Evolutionary conservation across 2,329 filamentous ascomycete species (phyloP), one percentile per base, ranked within the genome.

Genomic region (Coniochaeta sp.): DNA sequence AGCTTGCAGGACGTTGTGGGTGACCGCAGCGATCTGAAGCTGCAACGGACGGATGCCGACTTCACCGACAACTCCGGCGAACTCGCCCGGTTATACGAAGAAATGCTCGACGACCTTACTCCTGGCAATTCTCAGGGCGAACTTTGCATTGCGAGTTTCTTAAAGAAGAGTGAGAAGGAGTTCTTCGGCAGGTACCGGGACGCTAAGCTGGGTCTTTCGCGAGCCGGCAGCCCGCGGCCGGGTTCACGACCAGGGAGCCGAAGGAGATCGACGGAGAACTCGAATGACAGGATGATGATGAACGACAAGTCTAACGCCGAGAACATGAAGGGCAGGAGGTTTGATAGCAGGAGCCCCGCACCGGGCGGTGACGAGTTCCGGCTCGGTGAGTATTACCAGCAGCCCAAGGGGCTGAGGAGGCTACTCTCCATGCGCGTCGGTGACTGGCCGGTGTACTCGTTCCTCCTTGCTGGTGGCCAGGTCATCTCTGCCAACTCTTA

Each of bases 41-140:
- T 88, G n/a, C 86, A 89, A 67, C 84, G 87, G 60, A 82, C 89
- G 0, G 84, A 86, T 64, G 86, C 85, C 2, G 86, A 84, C 73
- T 89, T 89, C 73, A 88, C 82, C 5, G 86, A 89, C 67, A 79
- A 81, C 54, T 83, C 79, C 40, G 85, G 84, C 34, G 77, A 85
- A 62, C 89, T 85, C 69, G 85, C 82, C 63, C 76, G 76, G 61
- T 77, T 74, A 1, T 88, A 87, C 63, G 81, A 83, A 60, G 78
- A 80, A 69, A 82, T 78, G 66, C 77, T 88, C 1, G 79, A 83
- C 38, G 70, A 72, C 1, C 73, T 89, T 16, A 71, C 67, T 52
- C 83, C 81, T 5, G 76, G 78, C 62, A 86, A 81, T 62, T 87
- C 84, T 0, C 79, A 83, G 62, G 78, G 73, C 1, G 75, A 81